phyloP scores from a whole-genome alignment of 306 rosid genomes.

The Medicago ruthenica region DNA sequence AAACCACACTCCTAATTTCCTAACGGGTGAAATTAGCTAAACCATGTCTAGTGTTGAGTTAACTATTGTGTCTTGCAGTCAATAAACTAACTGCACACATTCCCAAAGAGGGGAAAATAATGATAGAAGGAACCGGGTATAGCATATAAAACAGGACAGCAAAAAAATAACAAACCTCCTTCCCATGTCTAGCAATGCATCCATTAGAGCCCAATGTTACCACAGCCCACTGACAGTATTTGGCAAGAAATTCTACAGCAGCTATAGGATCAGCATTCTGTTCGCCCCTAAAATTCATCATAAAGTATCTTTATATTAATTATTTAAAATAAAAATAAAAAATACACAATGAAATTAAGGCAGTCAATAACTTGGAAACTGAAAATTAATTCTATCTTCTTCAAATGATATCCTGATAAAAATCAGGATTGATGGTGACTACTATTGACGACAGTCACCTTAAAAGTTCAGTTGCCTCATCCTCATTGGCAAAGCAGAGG shows the following conservation, averaged over 20 bases:
- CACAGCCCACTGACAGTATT: slow-evolving; percentile 87
- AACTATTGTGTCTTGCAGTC: slow-evolving; percentile 14
- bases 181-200: slow-evolving; percentile 91
- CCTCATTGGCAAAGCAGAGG: slow-evolving; percentile 98
- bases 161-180: slow-evolving; percentile 63
- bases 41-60: neutral
- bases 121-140: neutral
- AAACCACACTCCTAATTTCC: neutral
- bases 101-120: neutral
- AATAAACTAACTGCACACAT: slow-evolving; percentile 10
- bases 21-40: neutral
- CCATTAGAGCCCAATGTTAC: slow-evolving; percentile 89
- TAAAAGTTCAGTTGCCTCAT: slow-evolving; percentile 91
- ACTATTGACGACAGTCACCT: slow-evolving; percentile 58
- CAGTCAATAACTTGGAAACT: slow-evolving; percentile 30
- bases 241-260: slow-evolving; percentile 76
- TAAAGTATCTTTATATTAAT: slow-evolving; percentile 36
- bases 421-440: neutral
- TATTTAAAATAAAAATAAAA: slow-evolving; percentile 6
- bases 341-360: slow-evolving; percentile 3
- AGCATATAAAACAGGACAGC: neutral
- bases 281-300: slow-evolving; percentile 59
- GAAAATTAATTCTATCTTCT: slow-evolving; percentile 36
- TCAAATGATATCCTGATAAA: slow-evolving; percentile 16
- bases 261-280: slow-evolving; percentile 58